Base-by-base conservation (phyloP, 2,329 filamentous ascomycete species). In the Penicillium palitans region DNA sequence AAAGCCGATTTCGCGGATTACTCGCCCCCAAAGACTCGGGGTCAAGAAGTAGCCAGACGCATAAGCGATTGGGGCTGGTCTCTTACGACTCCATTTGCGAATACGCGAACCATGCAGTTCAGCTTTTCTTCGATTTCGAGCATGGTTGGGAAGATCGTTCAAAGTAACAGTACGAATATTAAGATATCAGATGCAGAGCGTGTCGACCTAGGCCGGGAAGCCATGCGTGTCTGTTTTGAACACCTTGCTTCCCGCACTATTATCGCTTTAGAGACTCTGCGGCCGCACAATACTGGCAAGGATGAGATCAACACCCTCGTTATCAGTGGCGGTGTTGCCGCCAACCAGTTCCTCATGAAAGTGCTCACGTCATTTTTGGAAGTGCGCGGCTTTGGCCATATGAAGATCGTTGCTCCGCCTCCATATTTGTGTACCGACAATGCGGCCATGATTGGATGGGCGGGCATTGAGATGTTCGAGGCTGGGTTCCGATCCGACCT, bases 381-480 rank as follows among this genome's bases (percentile, higher is more conserved):
- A 62, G 83, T 80, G n/a, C 83, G 89, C 44, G 90, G 90, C 0
- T 88, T 86, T 69, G 70, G 71, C 0, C 67, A 85, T 62, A 73
- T 96, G 29, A 67, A 81, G 12, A 74, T 97, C 8, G 76, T 88
- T 31, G 90, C 89, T 55, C 93, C 95, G n/a, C 92, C 92, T 3
- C 75, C 84, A 10, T 80, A 81, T 42, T 81, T 93, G 53, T 98
- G 95, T 71, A 97, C 91, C 0, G 95, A 99, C 70, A 98, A 99
- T 74, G 95, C 95, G 13, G 91, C 92, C 48, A 99, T 99, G 95
- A 93, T 98, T 72, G 93, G 89, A 1, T 98, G 95, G 93, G 82
- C 93, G 1, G 95, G 89, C 0, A 83, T 93, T 64, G 93, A 98
- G 76, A 97, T 99, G 93, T 97, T 84, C 70, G 83, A 90, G 73